Evolutionary conservation across 2,329 filamentous ascomycete species (phyloP), one percentile per base, ranked within the genome.

Genomic region (Exophiala sp.): DNA sequence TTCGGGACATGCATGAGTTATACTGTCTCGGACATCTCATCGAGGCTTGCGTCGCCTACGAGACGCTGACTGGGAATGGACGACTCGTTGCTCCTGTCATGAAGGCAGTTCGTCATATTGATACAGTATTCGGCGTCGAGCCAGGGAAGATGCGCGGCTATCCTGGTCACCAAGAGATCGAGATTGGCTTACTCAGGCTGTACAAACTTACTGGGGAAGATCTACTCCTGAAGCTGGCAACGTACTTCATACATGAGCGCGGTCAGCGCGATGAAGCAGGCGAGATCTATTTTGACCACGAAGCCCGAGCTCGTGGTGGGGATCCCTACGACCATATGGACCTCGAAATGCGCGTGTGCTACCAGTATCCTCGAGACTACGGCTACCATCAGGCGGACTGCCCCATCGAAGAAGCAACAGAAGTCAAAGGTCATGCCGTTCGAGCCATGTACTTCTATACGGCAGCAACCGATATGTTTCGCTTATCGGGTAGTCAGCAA

Each of bases 1-100:
- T 85, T 9, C 67, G 80, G 44, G 82, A 86, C 65, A 75, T 83
- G 69, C 81, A 85, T 68, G 82, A 84, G 65, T 65, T 85, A 72
- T 83, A 83, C 62, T 83, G 83, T 57, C 76, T 76, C 10, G 81
- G 82, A 0, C 82, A 86, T 65, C 67, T 85, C 6, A 82, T 84
- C 40, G 82, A 85, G 66, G 82, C 76, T 1, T 80, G 80, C 2
- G 65, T 84, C 3, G 79, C 80, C 0, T 81, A 85, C n/a, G 67
- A 76, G 2, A 70, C 76, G 38, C 82, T 79, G 61, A 69, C 73
- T 32, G 81, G 81, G 16, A 39, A 16, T 56, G 69, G 77, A 45
- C 62, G 73, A 1, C 65, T 85, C 2, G 66, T 84, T 6, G 71
- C 74, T 11, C 76, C 79, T 0, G 75, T 84, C 12, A 56, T 76